These are phyloP conservation scores for Penicillium flavigenum DNA, from an alignment of 495 filamentous ascomycete species.

Conservation along the genomic window DNA sequence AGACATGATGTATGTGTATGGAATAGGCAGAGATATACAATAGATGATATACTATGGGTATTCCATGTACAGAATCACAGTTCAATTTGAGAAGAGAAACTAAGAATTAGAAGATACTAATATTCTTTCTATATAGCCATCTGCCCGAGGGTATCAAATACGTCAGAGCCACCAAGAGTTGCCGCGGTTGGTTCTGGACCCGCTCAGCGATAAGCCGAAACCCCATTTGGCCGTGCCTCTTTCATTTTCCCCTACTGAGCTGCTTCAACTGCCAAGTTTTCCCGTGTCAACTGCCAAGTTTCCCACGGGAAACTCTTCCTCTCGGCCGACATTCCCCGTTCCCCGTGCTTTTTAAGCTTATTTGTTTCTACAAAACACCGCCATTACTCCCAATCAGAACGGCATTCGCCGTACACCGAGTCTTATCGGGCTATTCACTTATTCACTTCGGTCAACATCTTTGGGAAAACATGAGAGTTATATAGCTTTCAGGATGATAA, in stretches of 20 bases:
- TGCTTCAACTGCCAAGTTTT: conserved; percentile 24
- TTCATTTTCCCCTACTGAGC: not conserved
- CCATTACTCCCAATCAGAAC: conserved; percentile 9
- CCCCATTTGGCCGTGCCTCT: conserved; percentile 7
- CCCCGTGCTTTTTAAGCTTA: conserved; percentile 5
- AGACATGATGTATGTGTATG: conserved; percentile 54
- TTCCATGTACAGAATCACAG: not conserved
- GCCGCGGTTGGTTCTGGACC: conserved; percentile 34
- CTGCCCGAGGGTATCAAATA: conserved; percentile 30
- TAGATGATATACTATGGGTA: not conserved
- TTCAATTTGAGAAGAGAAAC: not conserved
- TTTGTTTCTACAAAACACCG: not conserved
- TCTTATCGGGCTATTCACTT: conserved; percentile 5
- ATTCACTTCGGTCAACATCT: conserved; percentile 13
- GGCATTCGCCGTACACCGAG: conserved; percentile 31
- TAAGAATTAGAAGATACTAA: not conserved
- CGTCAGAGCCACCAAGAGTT: conserved; percentile 36
- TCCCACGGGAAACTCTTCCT: conserved; percentile 37
- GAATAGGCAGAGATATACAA: conserved; percentile 1
- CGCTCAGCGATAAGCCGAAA: conserved; percentile 9
- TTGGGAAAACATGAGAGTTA: conserved; percentile 10
- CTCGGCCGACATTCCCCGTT: conserved; percentile 38
- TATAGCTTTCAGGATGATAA: conserved; percentile 9
- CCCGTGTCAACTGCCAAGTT: conserved; percentile 27
- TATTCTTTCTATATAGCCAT: conserved; percentile 28